Percentiles rank a stretch among this genome's conserved stretches.
phyloP scores from a whole-genome alignment of 148 eudicot species.

The Polygonum maritimum region DNA sequence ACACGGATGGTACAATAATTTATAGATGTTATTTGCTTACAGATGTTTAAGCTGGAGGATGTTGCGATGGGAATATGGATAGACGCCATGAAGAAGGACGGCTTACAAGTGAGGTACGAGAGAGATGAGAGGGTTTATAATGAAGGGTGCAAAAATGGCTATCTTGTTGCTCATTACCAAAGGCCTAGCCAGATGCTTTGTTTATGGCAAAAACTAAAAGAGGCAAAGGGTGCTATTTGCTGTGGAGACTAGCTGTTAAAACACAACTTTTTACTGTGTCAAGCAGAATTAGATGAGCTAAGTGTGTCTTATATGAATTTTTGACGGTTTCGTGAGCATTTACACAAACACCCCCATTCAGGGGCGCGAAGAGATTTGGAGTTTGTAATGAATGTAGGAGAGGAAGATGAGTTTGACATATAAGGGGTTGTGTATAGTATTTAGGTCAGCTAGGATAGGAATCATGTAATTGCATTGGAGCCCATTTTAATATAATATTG shows the following conservation, averaged over 20 bases:
- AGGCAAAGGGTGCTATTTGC: conserved; percentile 53
- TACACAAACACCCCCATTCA: no score
- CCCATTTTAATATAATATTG: not conserved
- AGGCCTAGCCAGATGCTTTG: conserved; percentile 86
- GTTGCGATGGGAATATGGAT: conserved; percentile 99
- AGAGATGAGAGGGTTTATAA: conserved; percentile 49
- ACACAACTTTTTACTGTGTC: not conserved
- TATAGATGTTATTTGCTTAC: not conserved
- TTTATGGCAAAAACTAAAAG: conserved; percentile 89
- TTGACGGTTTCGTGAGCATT: not conserved
- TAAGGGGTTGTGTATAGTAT: not conserved
- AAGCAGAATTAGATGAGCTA: not conserved
- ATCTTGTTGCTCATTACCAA: conserved; percentile 88
- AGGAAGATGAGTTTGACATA: not conserved
- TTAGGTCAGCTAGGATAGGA: not conserved
- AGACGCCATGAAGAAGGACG: conserved; percentile 60
- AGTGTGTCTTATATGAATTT: not conserved
- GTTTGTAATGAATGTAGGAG: not conserved
- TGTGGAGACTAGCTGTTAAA: conserved; percentile 30
- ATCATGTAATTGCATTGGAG: not conserved
- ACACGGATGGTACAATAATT: not conserved
- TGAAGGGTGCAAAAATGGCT: conserved; percentile 72
- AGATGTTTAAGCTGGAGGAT: conserved; percentile 97
- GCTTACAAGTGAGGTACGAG: conserved; percentile 57
- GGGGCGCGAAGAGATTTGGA: not conserved